Conservation (phyloP, 2,329 filamentous ascomycete species). For the Emydomyces testavorans region DNA sequence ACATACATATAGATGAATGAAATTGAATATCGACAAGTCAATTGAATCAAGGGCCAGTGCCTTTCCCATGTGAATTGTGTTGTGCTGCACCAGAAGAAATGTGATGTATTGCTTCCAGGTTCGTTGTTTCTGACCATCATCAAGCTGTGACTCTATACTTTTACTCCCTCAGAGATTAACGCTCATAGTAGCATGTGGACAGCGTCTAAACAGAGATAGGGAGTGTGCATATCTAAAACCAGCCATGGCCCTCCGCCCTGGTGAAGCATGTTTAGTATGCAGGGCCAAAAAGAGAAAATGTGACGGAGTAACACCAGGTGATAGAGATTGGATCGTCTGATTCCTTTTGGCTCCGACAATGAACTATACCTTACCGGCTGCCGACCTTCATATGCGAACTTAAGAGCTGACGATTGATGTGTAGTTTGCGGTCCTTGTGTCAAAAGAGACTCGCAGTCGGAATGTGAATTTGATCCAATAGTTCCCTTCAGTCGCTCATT, state of each 20-base stretch:
- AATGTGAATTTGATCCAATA: background rate
- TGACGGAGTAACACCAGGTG: constrained; percentile 12
- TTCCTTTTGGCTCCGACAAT: background rate
- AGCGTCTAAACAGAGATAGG: background rate
- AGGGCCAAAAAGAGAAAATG: constrained; percentile 13
- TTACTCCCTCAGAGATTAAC: background rate
- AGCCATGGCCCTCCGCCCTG: background rate
- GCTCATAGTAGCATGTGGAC: background rate
- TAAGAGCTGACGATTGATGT: background rate
- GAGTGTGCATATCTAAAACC: constrained; percentile 1
- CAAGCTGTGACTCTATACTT: background rate
- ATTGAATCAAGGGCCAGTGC: background rate
- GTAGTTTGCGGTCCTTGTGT: constrained; percentile 8
- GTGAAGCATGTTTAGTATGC: background rate
- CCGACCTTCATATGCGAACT: background rate
- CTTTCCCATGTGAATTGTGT: background rate
- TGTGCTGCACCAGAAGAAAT: constrained; percentile 8
- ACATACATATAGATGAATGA: too few species aligned
- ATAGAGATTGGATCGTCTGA: background rate
- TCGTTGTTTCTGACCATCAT: background rate
- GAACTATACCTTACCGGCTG: background rate
- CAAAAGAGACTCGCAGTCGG: background rate
- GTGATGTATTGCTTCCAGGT: background rate
- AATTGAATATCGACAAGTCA: background rate
- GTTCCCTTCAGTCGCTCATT: background rate